Evolutionary conservation across 176 grass and related monocot species (phyloP), one percentile per base, ranked within the genome.

Genomic region (Dendrocalamus sinicus): DNA sequence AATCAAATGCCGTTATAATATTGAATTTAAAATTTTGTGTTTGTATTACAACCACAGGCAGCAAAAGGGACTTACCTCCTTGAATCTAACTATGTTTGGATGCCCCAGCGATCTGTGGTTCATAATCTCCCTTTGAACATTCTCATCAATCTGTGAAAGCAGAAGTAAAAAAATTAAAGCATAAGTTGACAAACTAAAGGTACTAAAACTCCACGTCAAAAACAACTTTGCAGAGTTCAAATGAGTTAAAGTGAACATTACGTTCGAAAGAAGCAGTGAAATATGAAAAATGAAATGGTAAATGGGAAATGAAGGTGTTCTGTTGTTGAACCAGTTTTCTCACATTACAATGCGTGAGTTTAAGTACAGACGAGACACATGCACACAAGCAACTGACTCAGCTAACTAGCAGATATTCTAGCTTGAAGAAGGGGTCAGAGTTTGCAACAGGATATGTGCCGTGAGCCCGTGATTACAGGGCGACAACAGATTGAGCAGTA

Each of bases 71-170:
- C 48, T 73, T 94, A 94, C 96, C 91, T 98, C 96, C 82, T 94
- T 98, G 73, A 98, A 98, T 89, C 82, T 92, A 55, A 98, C 75
- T 83, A 98, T 98, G 88, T 98, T 91, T 3, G 93, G 96, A 90
- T 98, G 96, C 66, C 86, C 89, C 82, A 98, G 78, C 10, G 96
- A 98, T 60, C 91, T 95, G 74, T 98, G 96, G 70, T 98, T 98
- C 91, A 98, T 98, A 81, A 98, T 98, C 88, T 98, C 96, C 74
- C 96, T 94, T 75, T 94, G 91, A 59, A 98, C 96, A 95, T 98
- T 92, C 90, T 98, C 96, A 28, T 95, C 96, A 59, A 98, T 98
- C 96, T 98, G 80, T 9, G 12, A 73, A 81, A 91, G 20, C 73
- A 81, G 55, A 57, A 81, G 26, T 72, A 9, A 6, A 11, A 74